Conservation (phyloP, 257 asterid genomes). For the Mentha longifolia region DNA sequence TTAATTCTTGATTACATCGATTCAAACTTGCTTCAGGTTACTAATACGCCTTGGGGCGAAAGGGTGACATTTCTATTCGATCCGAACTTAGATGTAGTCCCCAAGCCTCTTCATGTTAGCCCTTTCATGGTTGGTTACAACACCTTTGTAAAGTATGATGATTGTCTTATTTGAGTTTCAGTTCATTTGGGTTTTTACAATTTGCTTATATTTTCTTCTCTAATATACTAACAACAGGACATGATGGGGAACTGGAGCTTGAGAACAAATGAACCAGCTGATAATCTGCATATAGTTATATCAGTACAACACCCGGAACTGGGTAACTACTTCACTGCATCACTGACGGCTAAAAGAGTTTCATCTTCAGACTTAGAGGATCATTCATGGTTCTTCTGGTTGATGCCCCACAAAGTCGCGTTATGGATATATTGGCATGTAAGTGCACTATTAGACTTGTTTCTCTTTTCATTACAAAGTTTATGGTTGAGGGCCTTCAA, state of each 20-base stretch:
- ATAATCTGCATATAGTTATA: constrained; percentile 64
- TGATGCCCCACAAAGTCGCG: constrained; percentile 97
- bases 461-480: constrained; percentile 1
- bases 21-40: constrained; percentile 64
- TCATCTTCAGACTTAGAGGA: constrained; percentile 43
- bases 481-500: not conserved
- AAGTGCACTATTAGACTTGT: constrained; percentile 33
- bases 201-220: constrained; percentile 17
- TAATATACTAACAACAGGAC: constrained; percentile 55
- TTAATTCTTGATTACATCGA: not conserved
- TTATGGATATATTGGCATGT: constrained; percentile 98
- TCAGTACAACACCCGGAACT: constrained; percentile 83
- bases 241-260: constrained; percentile 88
- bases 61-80: constrained; percentile 78
- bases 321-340: constrained; percentile 92
- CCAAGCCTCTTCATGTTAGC: constrained; percentile 97
- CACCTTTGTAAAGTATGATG: not conserved
- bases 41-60: constrained; percentile 99
- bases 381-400: constrained; percentile 80
- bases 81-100: constrained; percentile 83
- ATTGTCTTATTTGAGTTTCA: constrained; percentile 14
- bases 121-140: constrained; percentile 81
- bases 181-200: not conserved
- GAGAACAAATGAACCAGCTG: constrained; percentile 68
- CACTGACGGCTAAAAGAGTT: constrained; percentile 79